Evolutionary conservation across 176 grass and related monocot species (phyloP).

Genomic region (Neostapfia colusana): DNA sequence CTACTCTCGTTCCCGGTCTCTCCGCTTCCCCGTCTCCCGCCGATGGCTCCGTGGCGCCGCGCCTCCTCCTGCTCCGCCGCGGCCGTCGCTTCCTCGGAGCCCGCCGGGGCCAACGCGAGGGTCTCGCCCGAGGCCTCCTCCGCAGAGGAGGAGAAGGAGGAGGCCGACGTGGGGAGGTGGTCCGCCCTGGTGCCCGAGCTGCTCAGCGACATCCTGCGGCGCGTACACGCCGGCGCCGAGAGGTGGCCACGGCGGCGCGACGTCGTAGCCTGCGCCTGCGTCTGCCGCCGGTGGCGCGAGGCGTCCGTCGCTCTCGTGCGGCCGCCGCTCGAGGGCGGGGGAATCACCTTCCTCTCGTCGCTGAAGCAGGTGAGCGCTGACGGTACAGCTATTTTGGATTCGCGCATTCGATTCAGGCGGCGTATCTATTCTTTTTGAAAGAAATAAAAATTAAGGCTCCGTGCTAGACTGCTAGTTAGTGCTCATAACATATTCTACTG

Average conservation of each 20-base stretch:
- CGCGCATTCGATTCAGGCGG: neutral
- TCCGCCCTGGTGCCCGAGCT: slow-evolving; percentile 52
- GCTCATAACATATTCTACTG: neutral
- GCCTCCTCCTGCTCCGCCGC: slow-evolving; percentile 21
- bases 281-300: slow-evolving; percentile 56
- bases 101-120: neutral
- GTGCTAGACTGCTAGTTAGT: neutral
- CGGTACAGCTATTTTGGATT: neutral
- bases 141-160: slow-evolving; percentile 21
- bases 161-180: slow-evolving; percentile 48
- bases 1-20: too few relatives aligned
- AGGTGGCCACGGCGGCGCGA: slow-evolving; percentile 62
- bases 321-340: slow-evolving; percentile 45
- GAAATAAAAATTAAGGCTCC: neutral
- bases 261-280: slow-evolving; percentile 58
- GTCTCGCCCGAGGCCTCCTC: slow-evolving; percentile 24
- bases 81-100: neutral
- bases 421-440: neutral
- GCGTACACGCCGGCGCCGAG: slow-evolving; percentile 51
- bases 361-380: slow-evolving; percentile 55
- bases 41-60: slow-evolving; percentile 26
- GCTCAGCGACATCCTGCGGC: slow-evolving; percentile 50
- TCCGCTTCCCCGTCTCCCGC: neutral
- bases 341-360: slow-evolving; percentile 63
- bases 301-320: slow-evolving; percentile 40